A percentile compares a stretch with the other conserved stretches of the same genome.
phyloP scores from a whole-genome alignment of 225 moss, liverwort and hornwort genomes.

The Polytrichum commune region DNA sequence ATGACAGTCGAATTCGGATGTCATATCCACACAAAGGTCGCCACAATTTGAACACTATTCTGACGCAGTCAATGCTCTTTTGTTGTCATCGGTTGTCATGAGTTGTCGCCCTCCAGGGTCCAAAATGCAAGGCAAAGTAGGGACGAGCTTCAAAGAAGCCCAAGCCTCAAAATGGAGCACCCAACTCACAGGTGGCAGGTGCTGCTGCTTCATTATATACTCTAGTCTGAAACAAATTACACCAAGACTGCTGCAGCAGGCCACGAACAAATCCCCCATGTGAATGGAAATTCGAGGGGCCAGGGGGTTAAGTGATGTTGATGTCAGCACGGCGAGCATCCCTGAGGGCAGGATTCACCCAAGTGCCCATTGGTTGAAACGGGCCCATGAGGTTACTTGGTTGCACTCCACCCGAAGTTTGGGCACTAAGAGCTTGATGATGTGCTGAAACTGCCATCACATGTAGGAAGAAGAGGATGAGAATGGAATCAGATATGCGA shows the following conservation, averaged over 20 bases:
- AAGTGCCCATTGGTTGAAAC: conserved; percentile 6
- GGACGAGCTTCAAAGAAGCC: background rate
- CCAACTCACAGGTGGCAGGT: background rate
- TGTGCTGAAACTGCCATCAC: conserved; percentile 7
- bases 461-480: no score
- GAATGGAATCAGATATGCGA: no score
- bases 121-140: background rate
- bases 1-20: background rate
- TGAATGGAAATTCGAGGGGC: background rate
- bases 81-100: background rate
- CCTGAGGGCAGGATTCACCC: conserved; percentile 16
- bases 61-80: background rate
- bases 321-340: conserved; percentile 18
- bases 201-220: background rate
- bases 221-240: background rate
- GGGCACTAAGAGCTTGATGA: conserved; percentile 8
- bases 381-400: conserved; percentile 11
- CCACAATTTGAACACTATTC: background rate
- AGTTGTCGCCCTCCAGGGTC: background rate
- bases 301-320: conserved; percentile 15
- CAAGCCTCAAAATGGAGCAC: conserved; percentile 12
- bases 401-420: conserved; percentile 9
- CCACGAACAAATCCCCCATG: background rate
- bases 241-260: background rate
- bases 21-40: background rate